Conservation (phyloP, 495 filamentous ascomycete genomes). For the Xylaria cubensis region DNA sequence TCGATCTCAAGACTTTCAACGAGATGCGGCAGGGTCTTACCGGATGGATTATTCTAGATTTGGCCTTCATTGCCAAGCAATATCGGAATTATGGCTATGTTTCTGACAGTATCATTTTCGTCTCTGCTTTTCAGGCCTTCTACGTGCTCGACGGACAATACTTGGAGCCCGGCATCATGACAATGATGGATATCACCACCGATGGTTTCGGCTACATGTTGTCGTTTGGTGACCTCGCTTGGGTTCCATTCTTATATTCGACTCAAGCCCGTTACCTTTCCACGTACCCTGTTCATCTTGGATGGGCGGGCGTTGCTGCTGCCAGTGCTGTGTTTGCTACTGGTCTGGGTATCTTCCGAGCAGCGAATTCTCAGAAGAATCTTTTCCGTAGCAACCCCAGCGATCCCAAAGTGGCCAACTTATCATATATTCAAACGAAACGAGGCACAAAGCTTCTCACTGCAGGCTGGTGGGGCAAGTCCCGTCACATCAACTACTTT, state of each 20-base stretch:
- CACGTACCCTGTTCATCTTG: conserved; percentile 79
- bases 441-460: conserved; percentile 80
- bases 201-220: conserved; percentile 98
- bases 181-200: conserved; percentile 93
- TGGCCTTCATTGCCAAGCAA: conserved; percentile 85
- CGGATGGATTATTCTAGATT: conserved; percentile 86
- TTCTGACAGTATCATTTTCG: conserved; percentile 86
- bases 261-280: conserved; percentile 89
- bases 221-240: conserved; percentile 91
- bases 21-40: conserved; percentile 92
- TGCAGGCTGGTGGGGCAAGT: conserved; percentile 93
- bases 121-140: conserved; percentile 77
- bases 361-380: conserved; percentile 93
- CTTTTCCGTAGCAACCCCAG: conserved; percentile 86
- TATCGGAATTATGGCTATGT: conserved; percentile 82
- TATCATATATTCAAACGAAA: conserved; percentile 88
- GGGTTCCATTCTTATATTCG: conserved; percentile 91
- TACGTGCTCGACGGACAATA: conserved; percentile 88
- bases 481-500: conserved; percentile 96
- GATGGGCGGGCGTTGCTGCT: conserved; percentile 63
- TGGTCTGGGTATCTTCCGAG: conserved; percentile 90
- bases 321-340: conserved; percentile 68
- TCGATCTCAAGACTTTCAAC: conserved; percentile 91
- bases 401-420: conserved; percentile 78
- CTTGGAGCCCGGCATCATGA: conserved; percentile 91